phyloP scores from a whole-genome alignment of 495 filamentous ascomycete species.

The Xylaria intraflava region DNA sequence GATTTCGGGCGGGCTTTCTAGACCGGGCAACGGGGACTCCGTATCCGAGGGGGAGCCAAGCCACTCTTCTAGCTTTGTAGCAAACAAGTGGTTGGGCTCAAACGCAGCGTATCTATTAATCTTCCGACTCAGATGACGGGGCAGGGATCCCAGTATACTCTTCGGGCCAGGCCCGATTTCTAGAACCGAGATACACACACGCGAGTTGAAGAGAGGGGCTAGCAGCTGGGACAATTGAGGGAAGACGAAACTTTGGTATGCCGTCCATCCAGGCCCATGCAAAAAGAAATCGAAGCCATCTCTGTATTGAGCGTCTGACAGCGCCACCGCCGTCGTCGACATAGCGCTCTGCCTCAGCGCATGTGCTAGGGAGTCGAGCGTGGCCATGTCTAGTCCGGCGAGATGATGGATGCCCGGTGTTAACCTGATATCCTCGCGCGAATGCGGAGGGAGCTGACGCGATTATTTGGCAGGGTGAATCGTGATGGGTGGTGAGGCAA shows the following conservation, averaged over 20 bases:
- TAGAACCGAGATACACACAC: slow-evolving; percentile 44
- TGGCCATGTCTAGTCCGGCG: slow-evolving; percentile 41
- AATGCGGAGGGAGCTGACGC: background rate
- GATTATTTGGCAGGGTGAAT: too few species aligned
- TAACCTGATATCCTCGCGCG: too few species aligned
- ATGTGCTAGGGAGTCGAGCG: slow-evolving; percentile 42
- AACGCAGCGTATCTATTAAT: slow-evolving; percentile 49
- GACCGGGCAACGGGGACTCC: slow-evolving; percentile 42
- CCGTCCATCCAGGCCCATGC: slow-evolving; percentile 36
- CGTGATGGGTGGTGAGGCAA: too few species aligned
- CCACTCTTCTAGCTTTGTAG: slow-evolving; percentile 43
- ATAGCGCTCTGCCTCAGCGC: slow-evolving; percentile 40
- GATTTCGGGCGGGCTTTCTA: slow-evolving; percentile 40
- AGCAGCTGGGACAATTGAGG: slow-evolving; percentile 50
- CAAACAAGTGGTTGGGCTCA: slow-evolving; percentile 51
- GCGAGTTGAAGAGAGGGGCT: slow-evolving; percentile 41
- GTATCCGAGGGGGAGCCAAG: slow-evolving; percentile 29
- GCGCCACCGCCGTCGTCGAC: slow-evolving; percentile 28
- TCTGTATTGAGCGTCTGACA: slow-evolving; percentile 50
- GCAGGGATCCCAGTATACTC: slow-evolving; percentile 50
- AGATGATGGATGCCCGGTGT: too few species aligned
- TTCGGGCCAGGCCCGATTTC: slow-evolving; percentile 57
- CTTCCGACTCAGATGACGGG: slow-evolving; percentile 37
- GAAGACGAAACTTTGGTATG: slow-evolving; percentile 53
- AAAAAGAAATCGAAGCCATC: slow-evolving; percentile 47